phyloP scores from a whole-genome alignment of 805 yeast species.

The Scheffersomyces stipitis region DNA sequence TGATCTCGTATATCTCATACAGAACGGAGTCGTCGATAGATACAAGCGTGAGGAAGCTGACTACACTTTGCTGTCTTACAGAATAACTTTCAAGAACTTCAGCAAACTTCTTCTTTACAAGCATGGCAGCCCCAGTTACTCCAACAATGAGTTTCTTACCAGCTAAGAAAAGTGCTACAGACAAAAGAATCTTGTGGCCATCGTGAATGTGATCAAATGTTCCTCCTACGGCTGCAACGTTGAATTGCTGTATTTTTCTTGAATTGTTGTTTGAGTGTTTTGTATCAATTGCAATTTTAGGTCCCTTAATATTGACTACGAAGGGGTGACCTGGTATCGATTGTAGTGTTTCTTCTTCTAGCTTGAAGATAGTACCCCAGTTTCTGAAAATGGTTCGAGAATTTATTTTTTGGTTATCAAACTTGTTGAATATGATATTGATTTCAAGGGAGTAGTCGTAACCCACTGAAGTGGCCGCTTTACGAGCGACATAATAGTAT shows the following conservation, averaged over 20 bases:
- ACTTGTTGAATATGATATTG: constrained; percentile 27
- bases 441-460: constrained; percentile 27
- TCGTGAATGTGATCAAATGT: constrained; percentile 96
- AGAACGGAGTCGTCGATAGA: constrained; percentile 15
- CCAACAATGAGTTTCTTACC: constrained; percentile 66
- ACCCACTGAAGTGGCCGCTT: constrained; percentile 14
- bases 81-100: constrained; percentile 63
- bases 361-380: constrained; percentile 2
- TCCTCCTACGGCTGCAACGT: constrained; percentile 78
- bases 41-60: constrained; percentile 46
- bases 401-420: neutral
- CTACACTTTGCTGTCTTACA: constrained; percentile 47
- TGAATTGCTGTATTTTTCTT: constrained; percentile 6
- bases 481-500: constrained; percentile 29
- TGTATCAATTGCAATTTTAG: neutral
- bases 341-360: neutral
- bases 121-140: constrained; percentile 71
- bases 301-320: neutral
- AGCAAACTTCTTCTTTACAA: constrained; percentile 71
- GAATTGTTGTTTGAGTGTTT: no score
- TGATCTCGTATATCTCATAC: constrained; percentile 56
- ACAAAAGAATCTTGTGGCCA: constrained; percentile 86
- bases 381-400: neutral
- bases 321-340: neutral
- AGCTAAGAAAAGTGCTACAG: constrained; percentile 68